A percentile compares a stretch with the other conserved stretches of the same genome.
These are phyloP conservation scores for Begonia loranthoides DNA, from an alignment of 306 rosid species.

Conservation along the genomic window DNA sequence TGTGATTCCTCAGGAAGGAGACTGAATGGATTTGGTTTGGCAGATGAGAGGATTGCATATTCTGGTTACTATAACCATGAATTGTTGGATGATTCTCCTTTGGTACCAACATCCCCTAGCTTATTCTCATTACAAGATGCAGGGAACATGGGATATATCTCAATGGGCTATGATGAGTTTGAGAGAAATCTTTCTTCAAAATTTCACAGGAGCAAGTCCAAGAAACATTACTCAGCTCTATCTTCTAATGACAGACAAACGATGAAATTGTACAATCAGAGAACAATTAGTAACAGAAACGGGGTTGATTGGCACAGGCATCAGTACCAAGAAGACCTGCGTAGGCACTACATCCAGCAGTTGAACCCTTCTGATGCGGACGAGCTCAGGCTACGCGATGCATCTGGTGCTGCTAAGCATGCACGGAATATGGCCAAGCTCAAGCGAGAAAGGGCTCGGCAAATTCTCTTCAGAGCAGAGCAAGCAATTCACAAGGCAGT, in stretches of 20 bases:
- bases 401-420: conserved; percentile 48
- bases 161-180: conserved; percentile 33
- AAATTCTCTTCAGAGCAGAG: conserved; percentile 63
- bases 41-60: conserved; percentile 51
- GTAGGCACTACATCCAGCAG: conserved; percentile 37
- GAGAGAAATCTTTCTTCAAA: conserved; percentile 37
- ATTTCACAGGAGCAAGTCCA: conserved; percentile 41
- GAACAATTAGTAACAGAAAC: conserved; percentile 35
- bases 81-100: conserved; percentile 67
- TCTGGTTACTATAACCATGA: conserved; percentile 45
- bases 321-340: conserved; percentile 24
- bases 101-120: conserved; percentile 45
- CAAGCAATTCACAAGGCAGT: conserved; percentile 76
- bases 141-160: conserved; percentile 26
- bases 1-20: conserved; percentile 62
- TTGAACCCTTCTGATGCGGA: conserved; percentile 46
- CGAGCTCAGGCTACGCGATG: conserved; percentile 52
- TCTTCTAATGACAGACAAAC: conserved; percentile 28
- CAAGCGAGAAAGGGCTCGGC: conserved; percentile 59
- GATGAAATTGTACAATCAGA: conserved; percentile 22
- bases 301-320: conserved; percentile 28
- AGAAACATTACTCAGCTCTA: conserved; percentile 25
- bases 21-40: conserved; percentile 37
- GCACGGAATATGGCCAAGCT: conserved; percentile 52
- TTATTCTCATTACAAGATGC: conserved; percentile 47